Base-by-base conservation (phyloP, 768 basidiomycete genomes). In the Tephrocybe sp. region DNA sequence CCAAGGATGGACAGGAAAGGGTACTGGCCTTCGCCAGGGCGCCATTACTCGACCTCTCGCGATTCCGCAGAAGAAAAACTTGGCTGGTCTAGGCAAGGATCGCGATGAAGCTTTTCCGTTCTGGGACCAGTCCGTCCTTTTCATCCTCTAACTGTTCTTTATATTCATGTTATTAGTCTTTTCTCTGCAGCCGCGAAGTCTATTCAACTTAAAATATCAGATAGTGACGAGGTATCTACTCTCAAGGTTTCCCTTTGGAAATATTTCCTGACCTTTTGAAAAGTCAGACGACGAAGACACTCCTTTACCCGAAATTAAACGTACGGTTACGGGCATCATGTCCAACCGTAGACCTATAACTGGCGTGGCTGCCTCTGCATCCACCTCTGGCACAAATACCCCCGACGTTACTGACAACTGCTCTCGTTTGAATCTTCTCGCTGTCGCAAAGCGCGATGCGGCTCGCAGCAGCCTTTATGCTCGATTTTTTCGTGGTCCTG, bases 91-190 rank as follows among this genome's bases (percentile, higher is more conserved):
- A 51, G 94, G 94, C 49, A 94, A 92, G 65, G 92, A 98, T 66
- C 80, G 93, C 57, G 94, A 96, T 62, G 93, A 95, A 60, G 92
- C 92, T 0, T 93, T 94, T 64, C 93, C 94, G 45, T 98, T 98
- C 79, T 98, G 94, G 94, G 94, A 98, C 66, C 92, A 97, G 93
- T 96, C 60, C 68, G 90, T 78, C 40, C 44, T 16, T 42, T 45
- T 8, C 38, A 16, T 6, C 42, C 23, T 54, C 46, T 7, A 36
- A 39, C 22, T 42, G 13, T 16, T 16, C 5, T 26, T 39, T 34
- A 16, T 22, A n/a, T 31, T 42, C n/a, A 53, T 23, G 14, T 40
- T 16, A 16, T n/a, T 57, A 93, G 91, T 61, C 68, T 96, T 47
- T 97, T 90, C 66, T 72, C 85, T 1, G 84, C 86, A 12, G 92